phyloP scores from a whole-genome alignment of 495 filamentous ascomycete genomes.

The Patellaria atrata region DNA sequence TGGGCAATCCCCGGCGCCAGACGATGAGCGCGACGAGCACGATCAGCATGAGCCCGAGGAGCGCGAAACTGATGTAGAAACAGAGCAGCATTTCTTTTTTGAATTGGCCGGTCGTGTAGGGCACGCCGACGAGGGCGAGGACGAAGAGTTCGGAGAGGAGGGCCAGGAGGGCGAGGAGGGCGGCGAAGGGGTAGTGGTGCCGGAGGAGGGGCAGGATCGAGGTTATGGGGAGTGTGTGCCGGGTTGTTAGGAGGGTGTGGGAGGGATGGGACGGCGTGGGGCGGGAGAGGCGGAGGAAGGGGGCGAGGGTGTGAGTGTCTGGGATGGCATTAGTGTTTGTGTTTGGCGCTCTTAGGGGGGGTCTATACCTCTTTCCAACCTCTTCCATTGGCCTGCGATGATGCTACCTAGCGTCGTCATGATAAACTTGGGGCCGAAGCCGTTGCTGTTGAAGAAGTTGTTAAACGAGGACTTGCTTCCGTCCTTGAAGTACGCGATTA shows the following conservation, averaged over 20 bases:
- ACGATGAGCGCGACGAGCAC: constrained; percentile 23
- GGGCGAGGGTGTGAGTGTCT: constrained; percentile 6
- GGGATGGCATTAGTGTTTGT: background rate
- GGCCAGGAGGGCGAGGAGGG: constrained; percentile 23
- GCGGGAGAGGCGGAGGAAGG: constrained; percentile 24
- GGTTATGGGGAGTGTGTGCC: constrained; percentile 25
- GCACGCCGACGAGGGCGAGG: constrained; percentile 29
- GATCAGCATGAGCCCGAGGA: constrained; percentile 28
- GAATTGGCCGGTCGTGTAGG: constrained; percentile 26
- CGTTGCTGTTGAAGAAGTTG: constrained; percentile 31
- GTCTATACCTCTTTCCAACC: constrained; percentile 23
- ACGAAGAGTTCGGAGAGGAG: constrained; percentile 28
- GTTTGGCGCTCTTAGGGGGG: constrained; percentile 6
- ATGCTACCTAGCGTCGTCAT: constrained; percentile 30
- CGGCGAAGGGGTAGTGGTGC: constrained; percentile 22
- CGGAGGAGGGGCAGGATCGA: constrained; percentile 26
- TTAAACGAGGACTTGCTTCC: constrained; percentile 29
- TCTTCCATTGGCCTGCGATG: constrained; percentile 32
- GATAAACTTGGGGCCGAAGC: constrained; percentile 32
- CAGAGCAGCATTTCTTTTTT: constrained; percentile 23
- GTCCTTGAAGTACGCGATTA: constrained; percentile 32
- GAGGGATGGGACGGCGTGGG: constrained; percentile 16
- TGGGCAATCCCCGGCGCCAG: constrained; percentile 2
- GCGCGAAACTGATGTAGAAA: constrained; percentile 23
- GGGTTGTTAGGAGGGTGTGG: constrained; percentile 27